Conservation (phyloP, 2,329 filamentous ascomycete species). For the Phaeoacremonium minimum region DNA sequence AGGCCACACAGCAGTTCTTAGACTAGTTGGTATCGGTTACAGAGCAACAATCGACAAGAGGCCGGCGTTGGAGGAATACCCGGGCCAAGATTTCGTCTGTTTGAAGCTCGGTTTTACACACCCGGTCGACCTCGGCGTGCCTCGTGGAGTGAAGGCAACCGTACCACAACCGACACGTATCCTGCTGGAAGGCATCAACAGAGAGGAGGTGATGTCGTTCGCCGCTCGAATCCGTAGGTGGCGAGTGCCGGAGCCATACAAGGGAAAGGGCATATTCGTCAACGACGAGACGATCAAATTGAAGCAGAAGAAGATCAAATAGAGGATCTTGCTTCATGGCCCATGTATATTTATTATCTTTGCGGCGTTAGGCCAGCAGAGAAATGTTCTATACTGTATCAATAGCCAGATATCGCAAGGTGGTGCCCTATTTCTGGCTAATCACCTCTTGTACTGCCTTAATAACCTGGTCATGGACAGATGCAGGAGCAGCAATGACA, state of each 20-base stretch:
- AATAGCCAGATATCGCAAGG: neutral
- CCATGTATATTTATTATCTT: constrained; percentile 18
- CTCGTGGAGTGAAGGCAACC: constrained; percentile 77
- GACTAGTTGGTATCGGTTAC: constrained; percentile 93
- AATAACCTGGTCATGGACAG: constrained; percentile 72
- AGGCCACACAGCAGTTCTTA: constrained; percentile 89
- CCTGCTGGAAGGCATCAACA: constrained; percentile 81
- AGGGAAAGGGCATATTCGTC: constrained; percentile 98
- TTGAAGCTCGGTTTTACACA: constrained; percentile 97
- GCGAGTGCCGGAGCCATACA: constrained; percentile 94
- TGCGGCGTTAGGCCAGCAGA: constrained; percentile 1
- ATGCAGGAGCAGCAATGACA: constrained; percentile 79
- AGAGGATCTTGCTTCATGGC: constrained; percentile 24
- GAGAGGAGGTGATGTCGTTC: constrained; percentile 84
- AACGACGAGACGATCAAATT: constrained; percentile 97
- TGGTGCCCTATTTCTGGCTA: constrained; percentile 29
- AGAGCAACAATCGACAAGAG: constrained; percentile 79
- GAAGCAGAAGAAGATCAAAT: constrained; percentile 98
- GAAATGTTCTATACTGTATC: neutral
- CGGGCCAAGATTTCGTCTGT: constrained; percentile 82
- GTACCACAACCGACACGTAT: constrained; percentile 89
- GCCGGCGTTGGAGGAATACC: constrained; percentile 69
- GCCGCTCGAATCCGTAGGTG: constrained; percentile 84
- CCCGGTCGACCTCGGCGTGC: constrained; percentile 85
- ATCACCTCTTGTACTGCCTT: constrained; percentile 79